phyloP scores from a whole-genome alignment of 2,329 filamentous ascomycete species.

The Pseudogymnoascus sp. region DNA sequence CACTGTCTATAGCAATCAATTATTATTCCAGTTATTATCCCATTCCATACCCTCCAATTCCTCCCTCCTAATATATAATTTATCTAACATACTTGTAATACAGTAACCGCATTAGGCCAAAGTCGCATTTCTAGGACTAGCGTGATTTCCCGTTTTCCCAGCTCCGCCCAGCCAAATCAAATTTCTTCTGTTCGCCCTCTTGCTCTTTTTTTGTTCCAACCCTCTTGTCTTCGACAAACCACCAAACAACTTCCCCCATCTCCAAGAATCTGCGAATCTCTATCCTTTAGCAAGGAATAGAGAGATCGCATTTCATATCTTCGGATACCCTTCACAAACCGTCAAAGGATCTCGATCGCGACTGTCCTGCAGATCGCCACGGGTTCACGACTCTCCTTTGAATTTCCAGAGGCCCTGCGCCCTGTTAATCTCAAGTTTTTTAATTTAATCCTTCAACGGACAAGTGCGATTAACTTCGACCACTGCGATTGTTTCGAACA shows the following conservation, averaged over 20 bases:
- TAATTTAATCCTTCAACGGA: slow-evolving; percentile 2
- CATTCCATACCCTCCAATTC: background rate
- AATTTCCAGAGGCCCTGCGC: slow-evolving; percentile 9
- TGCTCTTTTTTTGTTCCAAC: slow-evolving; percentile 7
- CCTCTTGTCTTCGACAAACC: slow-evolving; percentile 8
- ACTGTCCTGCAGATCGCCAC: slow-evolving; percentile 8
- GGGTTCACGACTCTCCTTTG: slow-evolving; percentile 11
- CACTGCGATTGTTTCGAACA: slow-evolving; percentile 10
- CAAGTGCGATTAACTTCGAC: slow-evolving; percentile 9
- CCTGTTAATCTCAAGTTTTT: slow-evolving; percentile 3
- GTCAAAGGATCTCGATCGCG: background rate
- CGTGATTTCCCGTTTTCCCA: slow-evolving; percentile 9
- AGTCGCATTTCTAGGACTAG: background rate
- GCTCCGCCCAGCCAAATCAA: slow-evolving; percentile 8
- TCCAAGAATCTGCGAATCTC: slow-evolving; percentile 8
- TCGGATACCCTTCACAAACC: slow-evolving; percentile 9
- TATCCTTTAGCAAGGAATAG: slow-evolving; percentile 10
- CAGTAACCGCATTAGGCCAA: slow-evolving; percentile 5
- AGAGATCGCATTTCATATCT: slow-evolving; percentile 11
- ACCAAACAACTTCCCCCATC: background rate
- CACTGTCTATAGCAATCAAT: background rate
- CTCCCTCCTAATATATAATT: background rate
- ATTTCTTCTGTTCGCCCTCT: slow-evolving; percentile 9
- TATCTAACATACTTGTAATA: slow-evolving; percentile 1
- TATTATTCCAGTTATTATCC: background rate